Conservation (phyloP, 2,329 filamentous ascomycete species). For the Botrytis galanthina region DNA sequence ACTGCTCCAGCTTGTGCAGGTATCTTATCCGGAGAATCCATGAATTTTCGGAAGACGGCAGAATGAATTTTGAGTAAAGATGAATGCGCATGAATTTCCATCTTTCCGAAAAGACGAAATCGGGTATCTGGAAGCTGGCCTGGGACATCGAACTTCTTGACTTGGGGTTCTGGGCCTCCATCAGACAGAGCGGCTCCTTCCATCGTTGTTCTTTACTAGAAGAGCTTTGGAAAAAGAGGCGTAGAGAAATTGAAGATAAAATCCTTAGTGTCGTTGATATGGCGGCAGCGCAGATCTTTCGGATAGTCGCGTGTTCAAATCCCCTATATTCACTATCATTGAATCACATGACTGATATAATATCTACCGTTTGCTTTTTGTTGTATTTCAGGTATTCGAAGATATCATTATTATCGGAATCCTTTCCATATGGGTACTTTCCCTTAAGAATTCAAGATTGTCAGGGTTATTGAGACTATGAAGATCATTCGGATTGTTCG, state of each 20-base stretch:
- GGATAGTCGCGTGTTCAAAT: too few relatives aligned
- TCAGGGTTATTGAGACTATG: too few relatives aligned
- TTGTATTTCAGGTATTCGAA: too few relatives aligned
- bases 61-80: conserved; percentile 19
- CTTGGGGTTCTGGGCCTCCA: background rate
- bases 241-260: background rate
- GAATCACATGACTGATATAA: too few relatives aligned
- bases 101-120: background rate
- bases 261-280: background rate
- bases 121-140: background rate
- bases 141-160: background rate
- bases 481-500: too few relatives aligned
- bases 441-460: too few relatives aligned
- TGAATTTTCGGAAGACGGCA: conserved; percentile 21
- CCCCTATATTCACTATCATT: too few relatives aligned
- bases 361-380: too few relatives aligned
- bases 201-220: background rate
- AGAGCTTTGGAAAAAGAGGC: background rate
- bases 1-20: background rate
- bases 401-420: too few relatives aligned
- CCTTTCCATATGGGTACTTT: too few relatives aligned
- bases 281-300: background rate
- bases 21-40: conserved; percentile 22
- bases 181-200: background rate
- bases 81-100: conserved; percentile 20